Evolutionary conservation across 1,284 basidiomycete species (phyloP), one percentile per base, ranked within the genome.

Genomic region (Sparassis latifolia): DNA sequence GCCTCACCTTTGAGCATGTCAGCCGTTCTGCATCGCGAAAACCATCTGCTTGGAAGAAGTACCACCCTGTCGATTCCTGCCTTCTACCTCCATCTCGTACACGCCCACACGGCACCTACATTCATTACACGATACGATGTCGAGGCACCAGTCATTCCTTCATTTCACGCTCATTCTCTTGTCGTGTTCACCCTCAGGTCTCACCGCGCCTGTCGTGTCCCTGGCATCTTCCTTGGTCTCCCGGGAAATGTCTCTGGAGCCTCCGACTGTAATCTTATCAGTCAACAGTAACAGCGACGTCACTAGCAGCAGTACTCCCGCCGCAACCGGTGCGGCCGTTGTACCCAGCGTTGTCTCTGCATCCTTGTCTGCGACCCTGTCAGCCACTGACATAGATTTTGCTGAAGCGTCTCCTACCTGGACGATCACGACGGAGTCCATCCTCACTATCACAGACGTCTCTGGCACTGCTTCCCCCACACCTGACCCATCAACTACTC

Each of bases 41-140:
- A 20, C 20, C 20, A 20, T 20, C 20, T 20, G 20, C 20, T 20
- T 20, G 20, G 20, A 20, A 20, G 20, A 20, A 20, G 20, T 20
- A 20, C 20, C 20, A 20, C 20, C 20, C 20, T 20, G 20, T 20
- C 20, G 20, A 20, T 20, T 20, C 20, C 20, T 20, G 20, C 20
- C 20, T 20, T 20, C 20, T 6, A n/a, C 49, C 10, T 3, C 35
- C 44, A 37, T 42, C 31, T 27, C 44, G 28, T 33, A 20, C 50
- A 59, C 58, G 60, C 60, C 60, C 60, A 38, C 60, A 62, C 55
- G 60, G 60, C 60, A 62, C 43, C 33, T 38, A 46, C 53, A 32
- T 33, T 52, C 52, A 27, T 54, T 53, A 28, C 47, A 42, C 45
- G 39, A 9, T 37, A 56, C 51, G 42, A 50, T 58, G 50, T 52